A percentile compares a stretch with the other conserved stretches of the same genome.
Conservation (phyloP, 1,284 basidiomycete species). For the Meira miltonrushii region DNA sequence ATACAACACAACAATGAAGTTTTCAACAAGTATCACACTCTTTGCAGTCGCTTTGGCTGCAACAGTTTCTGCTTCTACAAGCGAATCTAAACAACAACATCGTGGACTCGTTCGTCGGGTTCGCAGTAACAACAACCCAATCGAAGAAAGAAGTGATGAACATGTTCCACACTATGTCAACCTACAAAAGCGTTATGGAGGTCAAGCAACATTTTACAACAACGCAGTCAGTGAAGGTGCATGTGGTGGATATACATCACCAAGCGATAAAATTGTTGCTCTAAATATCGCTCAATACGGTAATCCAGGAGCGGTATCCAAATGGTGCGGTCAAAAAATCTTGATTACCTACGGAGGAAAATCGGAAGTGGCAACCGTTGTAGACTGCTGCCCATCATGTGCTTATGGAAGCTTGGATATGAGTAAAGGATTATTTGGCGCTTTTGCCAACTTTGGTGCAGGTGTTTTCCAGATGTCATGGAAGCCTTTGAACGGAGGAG, state of each 20-base stretch:
- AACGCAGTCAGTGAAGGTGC: neutral
- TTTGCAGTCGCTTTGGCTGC: too few species aligned
- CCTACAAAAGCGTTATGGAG: too few species aligned
- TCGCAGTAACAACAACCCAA: too few species aligned
- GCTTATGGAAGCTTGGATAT: constrained; percentile 68
- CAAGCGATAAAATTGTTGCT: neutral
- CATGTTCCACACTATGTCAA: too few species aligned
- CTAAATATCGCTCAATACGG: constrained; percentile 1
- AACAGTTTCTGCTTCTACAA: too few species aligned
- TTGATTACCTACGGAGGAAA: constrained; percentile 59
- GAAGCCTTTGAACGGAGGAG: constrained; percentile 5
- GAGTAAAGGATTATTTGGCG: constrained; percentile 66
- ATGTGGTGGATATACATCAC: neutral
- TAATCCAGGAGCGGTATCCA: neutral
- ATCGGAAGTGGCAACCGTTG: constrained; percentile 62
- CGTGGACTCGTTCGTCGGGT: too few species aligned
- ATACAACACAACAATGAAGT: too few species aligned
- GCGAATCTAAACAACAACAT: too few species aligned
- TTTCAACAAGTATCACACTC: too few species aligned
- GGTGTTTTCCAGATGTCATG: constrained; percentile 42
- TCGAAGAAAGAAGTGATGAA: too few species aligned
- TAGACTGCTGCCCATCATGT: constrained; percentile 69
- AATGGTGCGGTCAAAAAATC: constrained; percentile 62
- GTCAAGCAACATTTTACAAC: neutral
- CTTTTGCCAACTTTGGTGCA: constrained; percentile 13